Base-by-base conservation (phyloP, 495 filamentous ascomycete species). In the Pyrenula aspistea region DNA sequence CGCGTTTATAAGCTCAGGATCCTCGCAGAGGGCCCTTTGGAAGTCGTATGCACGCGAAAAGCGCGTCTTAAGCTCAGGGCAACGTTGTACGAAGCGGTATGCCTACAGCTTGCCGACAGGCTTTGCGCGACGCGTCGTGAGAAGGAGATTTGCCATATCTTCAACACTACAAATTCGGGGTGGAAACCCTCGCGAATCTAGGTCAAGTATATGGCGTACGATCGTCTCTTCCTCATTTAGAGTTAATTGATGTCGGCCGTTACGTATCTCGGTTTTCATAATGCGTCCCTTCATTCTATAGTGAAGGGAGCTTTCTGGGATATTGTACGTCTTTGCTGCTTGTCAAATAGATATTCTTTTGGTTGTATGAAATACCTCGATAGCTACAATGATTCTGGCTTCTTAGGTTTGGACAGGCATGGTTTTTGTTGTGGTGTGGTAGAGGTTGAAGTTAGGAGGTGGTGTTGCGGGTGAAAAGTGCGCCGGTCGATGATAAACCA, bases 101-200 rank as follows among this genome's bases (percentile, higher is more conserved):
- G 59, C 59, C 66, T 61, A 66, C 31, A 56, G 60, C 25, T 53
- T 61, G 24, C 69, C 62, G 23, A 71, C 66, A 53, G 19, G 59
- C 51, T 53, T 51, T 20, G 51, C 50, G 31, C 60, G 56, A 24
- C 63, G 56, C 24, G 53, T 42, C 53, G 49, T 36, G 23, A 66
- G 65, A 10, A 75, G 59, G 51, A 57, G 54, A 62, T 71, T 65
- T 12, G 68, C 70, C 56, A 74, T 76, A 65, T 75, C 68, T 70
- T 60, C 56, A 11, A 74, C 62, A 63, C 59, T 48, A 59, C 31
- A 47, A 49, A 66, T 51, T 53, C 56, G 55, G 51, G 60, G 64
- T 22, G 61, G 57, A 58, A 68, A 66, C 56, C 60, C 68, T 63
- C 55, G 57, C 15, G 31, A n/a, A 67, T 68, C 62, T 53, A 70